Conservation (phyloP, 345 rosid species). For the Corchorus olitorius region DNA sequence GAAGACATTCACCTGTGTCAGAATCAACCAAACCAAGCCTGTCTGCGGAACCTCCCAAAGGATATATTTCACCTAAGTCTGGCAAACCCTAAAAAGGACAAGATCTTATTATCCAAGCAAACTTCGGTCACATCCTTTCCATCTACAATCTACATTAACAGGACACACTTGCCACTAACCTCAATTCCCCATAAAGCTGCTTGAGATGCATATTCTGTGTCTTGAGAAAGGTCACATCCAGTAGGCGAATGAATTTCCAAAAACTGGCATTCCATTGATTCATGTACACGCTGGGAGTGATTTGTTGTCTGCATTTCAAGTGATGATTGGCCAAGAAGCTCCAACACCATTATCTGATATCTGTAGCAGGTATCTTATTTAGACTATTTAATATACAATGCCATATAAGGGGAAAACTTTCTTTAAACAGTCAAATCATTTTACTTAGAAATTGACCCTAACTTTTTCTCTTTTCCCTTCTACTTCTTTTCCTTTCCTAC, state of each 20-base stretch:
- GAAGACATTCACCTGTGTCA: slow-evolving; percentile 87
- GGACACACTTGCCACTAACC: slow-evolving; percentile 45
- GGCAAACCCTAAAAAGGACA: slow-evolving; percentile 82
- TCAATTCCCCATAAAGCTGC: slow-evolving; percentile 95
- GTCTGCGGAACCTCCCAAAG: slow-evolving; percentile 90
- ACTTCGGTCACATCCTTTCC: not conserved
- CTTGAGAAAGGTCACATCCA: slow-evolving; percentile 73
- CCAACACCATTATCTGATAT: slow-evolving; percentile 80
- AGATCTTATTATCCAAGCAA: slow-evolving; percentile 50
- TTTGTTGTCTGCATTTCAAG: slow-evolving; percentile 41
- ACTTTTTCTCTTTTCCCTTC: no score
- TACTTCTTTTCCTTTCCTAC: not conserved
- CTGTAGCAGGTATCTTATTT: slow-evolving; percentile 44
- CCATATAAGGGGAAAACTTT: not conserved
- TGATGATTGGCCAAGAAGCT: slow-evolving; percentile 71
- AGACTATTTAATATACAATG: slow-evolving; percentile 9
- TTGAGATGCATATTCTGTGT: slow-evolving; percentile 76
- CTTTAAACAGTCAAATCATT: not conserved
- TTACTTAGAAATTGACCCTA: not conserved
- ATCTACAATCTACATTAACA: slow-evolving; percentile 12
- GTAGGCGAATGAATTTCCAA: slow-evolving; percentile 72
- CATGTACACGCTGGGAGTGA: slow-evolving; percentile 42
- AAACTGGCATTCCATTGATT: slow-evolving; percentile 56
- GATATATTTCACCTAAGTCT: slow-evolving; percentile 91
- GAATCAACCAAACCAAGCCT: slow-evolving; percentile 85